Percentiles rank a stretch among this genome's conserved stretches.
Conservation (phyloP, 1,284 basidiomycete genomes). For the Ceratobasidium sp. region DNA sequence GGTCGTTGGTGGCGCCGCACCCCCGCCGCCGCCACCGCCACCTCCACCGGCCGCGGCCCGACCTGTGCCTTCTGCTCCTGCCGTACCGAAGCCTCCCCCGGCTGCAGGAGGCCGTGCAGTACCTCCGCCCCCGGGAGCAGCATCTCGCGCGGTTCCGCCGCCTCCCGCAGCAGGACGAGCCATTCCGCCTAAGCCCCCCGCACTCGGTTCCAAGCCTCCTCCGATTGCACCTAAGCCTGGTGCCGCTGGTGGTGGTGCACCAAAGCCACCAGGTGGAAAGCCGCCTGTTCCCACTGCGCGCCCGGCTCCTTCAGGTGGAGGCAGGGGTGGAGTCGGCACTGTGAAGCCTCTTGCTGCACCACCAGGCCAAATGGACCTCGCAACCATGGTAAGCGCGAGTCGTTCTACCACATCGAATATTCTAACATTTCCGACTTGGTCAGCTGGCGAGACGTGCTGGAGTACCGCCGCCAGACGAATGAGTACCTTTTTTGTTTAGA, state of each 20-base stretch:
- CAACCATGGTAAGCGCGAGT: constrained; percentile 67
- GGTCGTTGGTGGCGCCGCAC: constrained; percentile 48
- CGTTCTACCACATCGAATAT: constrained; percentile 8
- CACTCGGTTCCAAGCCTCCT: constrained; percentile 56
- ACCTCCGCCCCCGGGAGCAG: constrained; percentile 38
- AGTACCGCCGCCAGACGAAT: background rate
- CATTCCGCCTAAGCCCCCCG: constrained; percentile 51
- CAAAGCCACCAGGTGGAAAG: constrained; percentile 37
- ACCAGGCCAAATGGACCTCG: constrained; percentile 78
- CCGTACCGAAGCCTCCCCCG: constrained; percentile 12
- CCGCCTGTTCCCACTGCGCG: constrained; percentile 24
- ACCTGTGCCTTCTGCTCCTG: constrained; percentile 1
- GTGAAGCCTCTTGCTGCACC: constrained; percentile 53
- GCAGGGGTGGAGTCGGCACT: constrained; percentile 41
- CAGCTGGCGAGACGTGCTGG: constrained; percentile 40
- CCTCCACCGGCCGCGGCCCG: constrained; percentile 52
- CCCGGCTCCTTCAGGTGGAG: constrained; percentile 40
- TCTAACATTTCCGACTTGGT: constrained; percentile 12
- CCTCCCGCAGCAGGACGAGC: constrained; percentile 61
- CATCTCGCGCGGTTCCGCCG: constrained; percentile 50
- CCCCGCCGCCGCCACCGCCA: constrained; percentile 53
- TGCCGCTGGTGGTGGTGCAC: constrained; percentile 38
- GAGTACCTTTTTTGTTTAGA: background rate
- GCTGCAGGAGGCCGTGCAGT: constrained; percentile 48
- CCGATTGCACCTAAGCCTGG: constrained; percentile 45